These are phyloP conservation scores for Amaranthus palmeri DNA, from an alignment of 148 eudicot species.

Conservation along the genomic window DNA sequence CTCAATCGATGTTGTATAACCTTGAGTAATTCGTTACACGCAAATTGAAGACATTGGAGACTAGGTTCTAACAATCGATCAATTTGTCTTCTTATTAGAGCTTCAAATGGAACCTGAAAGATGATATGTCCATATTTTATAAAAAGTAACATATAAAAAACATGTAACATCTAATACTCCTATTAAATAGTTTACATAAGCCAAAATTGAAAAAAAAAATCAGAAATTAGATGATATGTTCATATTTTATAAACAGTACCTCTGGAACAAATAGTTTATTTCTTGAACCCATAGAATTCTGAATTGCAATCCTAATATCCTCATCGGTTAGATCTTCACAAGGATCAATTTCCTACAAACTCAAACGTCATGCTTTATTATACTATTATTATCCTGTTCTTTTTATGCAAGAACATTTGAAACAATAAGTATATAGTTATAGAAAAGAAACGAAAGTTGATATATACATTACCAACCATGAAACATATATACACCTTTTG, in stretches of 20 bases:
- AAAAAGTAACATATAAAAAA: too few species aligned
- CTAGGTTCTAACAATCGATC: constrained; percentile 22
- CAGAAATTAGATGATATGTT: neutral
- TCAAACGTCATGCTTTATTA: neutral
- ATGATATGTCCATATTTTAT: too few species aligned
- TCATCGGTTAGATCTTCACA: constrained; percentile 42
- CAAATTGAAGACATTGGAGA: constrained; percentile 18
- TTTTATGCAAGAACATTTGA: too few species aligned
- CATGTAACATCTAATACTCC: too few species aligned
- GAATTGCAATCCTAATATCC: constrained; percentile 46
- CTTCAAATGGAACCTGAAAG: constrained; percentile 29
- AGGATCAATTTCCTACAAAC: constrained; percentile 42
- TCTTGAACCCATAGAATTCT: constrained; percentile 50
- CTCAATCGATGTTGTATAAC: neutral
- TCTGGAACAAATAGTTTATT: constrained; percentile 49
- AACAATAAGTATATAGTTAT: too few species aligned
- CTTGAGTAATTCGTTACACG: constrained; percentile 14
- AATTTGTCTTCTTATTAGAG: constrained; percentile 21
- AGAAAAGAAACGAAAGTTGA: too few species aligned
- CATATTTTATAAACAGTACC: constrained; percentile 12
- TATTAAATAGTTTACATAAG: too few species aligned
- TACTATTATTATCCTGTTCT: too few species aligned
- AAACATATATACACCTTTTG: too few species aligned
- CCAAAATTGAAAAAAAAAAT: too few species aligned
- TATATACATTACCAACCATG: too few species aligned